Evolutionary conservation across 768 basidiomycete species (phyloP).

Genomic region (Tephrocybe sp.): DNA sequence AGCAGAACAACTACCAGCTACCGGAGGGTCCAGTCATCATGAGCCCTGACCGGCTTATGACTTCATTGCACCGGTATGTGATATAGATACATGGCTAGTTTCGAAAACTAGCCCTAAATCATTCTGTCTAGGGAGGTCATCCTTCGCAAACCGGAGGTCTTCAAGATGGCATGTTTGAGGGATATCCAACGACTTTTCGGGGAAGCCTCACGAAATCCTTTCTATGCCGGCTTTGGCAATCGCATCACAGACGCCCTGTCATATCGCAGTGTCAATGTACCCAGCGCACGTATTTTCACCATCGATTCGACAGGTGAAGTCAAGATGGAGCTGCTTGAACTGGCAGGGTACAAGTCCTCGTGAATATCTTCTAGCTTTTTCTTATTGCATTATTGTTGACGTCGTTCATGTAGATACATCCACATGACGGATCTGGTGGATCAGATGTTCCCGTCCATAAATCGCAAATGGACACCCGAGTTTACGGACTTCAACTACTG

Average conservation of each 20-base stretch:
- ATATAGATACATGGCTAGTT: neutral
- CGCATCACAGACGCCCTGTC: slow-evolving; percentile 97
- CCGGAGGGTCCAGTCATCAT: slow-evolving; percentile 98
- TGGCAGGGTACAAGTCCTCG: slow-evolving; percentile 97
- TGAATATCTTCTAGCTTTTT: slow-evolving; percentile 25
- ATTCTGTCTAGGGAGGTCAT: slow-evolving; percentile 80
- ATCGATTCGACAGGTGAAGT: slow-evolving; percentile 94
- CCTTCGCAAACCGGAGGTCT: slow-evolving; percentile 98
- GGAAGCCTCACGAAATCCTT: slow-evolving; percentile 66
- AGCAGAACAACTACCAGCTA: slow-evolving; percentile 93
- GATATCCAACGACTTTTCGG: slow-evolving; percentile 93
- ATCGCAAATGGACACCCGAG: slow-evolving; percentile 83
- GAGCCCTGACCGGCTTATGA: slow-evolving; percentile 95
- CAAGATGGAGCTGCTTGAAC: slow-evolving; percentile 93
- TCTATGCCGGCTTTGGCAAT: slow-evolving; percentile 98
- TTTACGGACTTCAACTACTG: slow-evolving; percentile 98
- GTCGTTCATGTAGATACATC: slow-evolving; percentile 84
- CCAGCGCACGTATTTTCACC: slow-evolving; percentile 93
- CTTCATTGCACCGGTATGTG: slow-evolving; percentile 84
- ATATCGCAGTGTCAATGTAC: slow-evolving; percentile 94
- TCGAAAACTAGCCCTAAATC: too few species aligned
- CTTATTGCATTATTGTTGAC: slow-evolving; percentile 1
- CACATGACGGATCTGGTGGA: slow-evolving; percentile 99
- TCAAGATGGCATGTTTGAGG: slow-evolving; percentile 98
- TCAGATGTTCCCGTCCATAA: slow-evolving; percentile 97